Percentiles rank a stretch among this genome's conserved stretches.
Evolutionary conservation across 2,329 filamentous ascomycete genomes (phyloP).

Genomic region (Penicillium corylophilum): DNA sequence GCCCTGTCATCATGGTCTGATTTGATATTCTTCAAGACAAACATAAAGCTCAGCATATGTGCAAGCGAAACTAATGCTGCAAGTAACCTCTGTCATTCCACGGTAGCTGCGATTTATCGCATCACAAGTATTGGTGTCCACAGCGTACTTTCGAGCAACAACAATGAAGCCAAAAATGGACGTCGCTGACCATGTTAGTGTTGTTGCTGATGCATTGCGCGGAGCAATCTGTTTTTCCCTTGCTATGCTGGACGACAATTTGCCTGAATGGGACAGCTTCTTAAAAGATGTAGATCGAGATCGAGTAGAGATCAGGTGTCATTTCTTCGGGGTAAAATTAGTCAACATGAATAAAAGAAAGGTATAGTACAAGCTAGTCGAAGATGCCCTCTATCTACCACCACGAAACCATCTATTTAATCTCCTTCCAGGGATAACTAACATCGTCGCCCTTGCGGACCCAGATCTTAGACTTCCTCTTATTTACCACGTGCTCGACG

Average conservation of each 20-base stretch:
- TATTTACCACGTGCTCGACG: constrained; percentile 82
- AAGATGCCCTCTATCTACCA: neutral
- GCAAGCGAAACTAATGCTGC: too few relatives aligned
- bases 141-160: too few relatives aligned
- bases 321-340: neutral
- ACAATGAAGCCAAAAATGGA: too few relatives aligned
- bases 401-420: constrained; percentile 22
- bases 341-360: neutral
- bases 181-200: neutral
- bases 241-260: neutral
- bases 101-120: too few relatives aligned
- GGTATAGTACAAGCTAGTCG: neutral
- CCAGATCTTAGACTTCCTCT: constrained; percentile 88
- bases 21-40: too few relatives aligned
- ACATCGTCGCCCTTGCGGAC: constrained; percentile 78
- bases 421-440: constrained; percentile 62
- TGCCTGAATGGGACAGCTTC: neutral
- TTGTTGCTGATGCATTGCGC: neutral
- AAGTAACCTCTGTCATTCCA: too few relatives aligned
- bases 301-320: neutral
- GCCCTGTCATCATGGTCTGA: too few relatives aligned
- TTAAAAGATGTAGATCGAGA: neutral
- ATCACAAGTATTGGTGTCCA: too few relatives aligned
- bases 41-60: too few relatives aligned
- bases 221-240: neutral